Base-by-base conservation (phyloP, 1,284 basidiomycete genomes). In the Psilocybe mexicana region DNA sequence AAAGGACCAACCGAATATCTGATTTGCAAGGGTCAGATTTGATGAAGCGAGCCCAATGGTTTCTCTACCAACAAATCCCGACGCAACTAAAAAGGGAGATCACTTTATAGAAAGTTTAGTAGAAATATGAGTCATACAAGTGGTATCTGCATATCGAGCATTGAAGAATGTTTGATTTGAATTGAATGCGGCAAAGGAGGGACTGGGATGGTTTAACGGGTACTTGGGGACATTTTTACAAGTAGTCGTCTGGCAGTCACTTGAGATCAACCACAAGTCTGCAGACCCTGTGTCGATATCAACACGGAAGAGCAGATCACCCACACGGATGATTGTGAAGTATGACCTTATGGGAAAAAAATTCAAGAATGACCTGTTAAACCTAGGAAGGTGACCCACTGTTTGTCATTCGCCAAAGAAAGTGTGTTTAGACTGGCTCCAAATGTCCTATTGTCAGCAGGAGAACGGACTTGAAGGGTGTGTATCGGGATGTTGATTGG, bases 271-370 rank as follows among this genome's bases (percentile, higher is more conserved):
- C 89, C 88, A 92, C 18, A 88, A 68, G 69, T 90, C 88, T 10
- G 88, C 79, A 3, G 90, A 92, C n/a, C 78, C 90, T 0, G 90
- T 91, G 69, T 92, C 89, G 43, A 92, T 72, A 0, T 82, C 81
- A n/a, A 86, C 81, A 14, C 88, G 85, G 63, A 90, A 87, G 65
- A 72, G 82, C 61, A 88, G 81, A 58, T 77, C 74, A 42, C 88
- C 90, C 42, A 79, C 73, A 58, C 79, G 70, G 48, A 90, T 75
- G 44, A 88, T 70, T 14, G 80, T 74, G 65, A 82, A 90, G 66
- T 90, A 92, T 2, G 88, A 84, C 67, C 87, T 89, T 53, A 38
- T 54, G 12, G 57, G 36, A 52, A 50, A 26, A 38, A 26, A 25
- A 24, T 5, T 28, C 6, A 24, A 6, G n/a, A 14, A 36, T 36